Base-by-base conservation (phyloP, 495 filamentous ascomycete species). In the Bacidia gigantensis region DNA sequence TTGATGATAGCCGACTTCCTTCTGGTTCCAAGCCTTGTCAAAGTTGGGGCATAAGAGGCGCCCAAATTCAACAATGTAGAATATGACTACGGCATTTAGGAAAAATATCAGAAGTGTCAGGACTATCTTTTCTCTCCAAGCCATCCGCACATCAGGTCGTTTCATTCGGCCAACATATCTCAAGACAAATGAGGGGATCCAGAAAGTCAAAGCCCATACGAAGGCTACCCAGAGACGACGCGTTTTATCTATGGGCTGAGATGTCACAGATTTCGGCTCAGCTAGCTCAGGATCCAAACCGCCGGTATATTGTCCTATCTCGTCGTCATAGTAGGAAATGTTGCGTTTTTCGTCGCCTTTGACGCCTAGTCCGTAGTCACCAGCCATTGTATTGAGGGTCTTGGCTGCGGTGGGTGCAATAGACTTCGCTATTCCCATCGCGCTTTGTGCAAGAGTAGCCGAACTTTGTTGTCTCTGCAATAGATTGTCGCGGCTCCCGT, bases 91-190 rank as follows among this genome's bases (percentile, higher is more conserved):
- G 12, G 67, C 90, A 64, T 98, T 98, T 57, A 95, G 67, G 26
- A 97, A 57, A 21, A 87, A 62, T 55, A 98, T 97, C 52, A 95
- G 53, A 26, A 83, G 67, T 23, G 87, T 76, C 10, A 98, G 72
- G 3, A 95, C 81, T 38, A 98, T 35, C 67, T 98, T 98, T 60
- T 98, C 92, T 63, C 90, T 73, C 92, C 92, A 98, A 3, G 92
- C 92, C 79, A 97, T 84, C 1, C 92, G 84, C 40, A 98, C 86
- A 67, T 98, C 92, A 1, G 92, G 92, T 40, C 92, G 81, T 68
- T 95, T 95, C 92, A 97, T 98, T 18, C 92, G 83, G 17, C 92
- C 92, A 55, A 97, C 58, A 49, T 76, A 83, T n/a, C 72, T 72
- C 1, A 98, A 76, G 0, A 81, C 48, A 47, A 88, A 88, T 1